Evolutionary conservation across 2,329 filamentous ascomycete genomes (phyloP).

Genomic region (Exserohilum rostratum): DNA sequence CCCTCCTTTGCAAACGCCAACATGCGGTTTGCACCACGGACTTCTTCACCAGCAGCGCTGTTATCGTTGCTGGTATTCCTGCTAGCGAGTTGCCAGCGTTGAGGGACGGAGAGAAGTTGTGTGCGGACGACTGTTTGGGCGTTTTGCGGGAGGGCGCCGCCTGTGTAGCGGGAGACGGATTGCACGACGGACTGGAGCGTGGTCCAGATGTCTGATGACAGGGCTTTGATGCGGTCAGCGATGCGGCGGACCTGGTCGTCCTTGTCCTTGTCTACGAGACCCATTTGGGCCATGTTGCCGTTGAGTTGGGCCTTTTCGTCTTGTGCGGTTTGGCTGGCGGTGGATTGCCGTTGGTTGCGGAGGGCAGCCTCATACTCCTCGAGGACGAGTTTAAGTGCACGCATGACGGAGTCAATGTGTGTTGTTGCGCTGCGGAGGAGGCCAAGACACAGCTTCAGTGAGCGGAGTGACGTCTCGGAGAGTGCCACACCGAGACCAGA

Average conservation of each 20-base stretch:
- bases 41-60: constrained; percentile 48
- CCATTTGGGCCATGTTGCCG: constrained; percentile 24
- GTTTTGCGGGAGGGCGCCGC: constrained; percentile 89
- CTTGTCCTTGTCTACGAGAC: constrained; percentile 27
- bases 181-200: constrained; percentile 78
- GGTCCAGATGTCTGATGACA: constrained; percentile 55
- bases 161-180: constrained; percentile 86
- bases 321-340: constrained; percentile 18
- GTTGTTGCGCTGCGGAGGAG: constrained; percentile 83
- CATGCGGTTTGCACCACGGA: constrained; percentile 72
- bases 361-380: constrained; percentile 74
- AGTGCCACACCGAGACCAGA: constrained; percentile 90
- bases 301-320: constrained; percentile 21
- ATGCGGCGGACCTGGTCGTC: constrained; percentile 63
- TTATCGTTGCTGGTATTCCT: constrained; percentile 49
- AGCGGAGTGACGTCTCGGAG: constrained; percentile 84
- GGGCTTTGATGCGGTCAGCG: constrained; percentile 75
- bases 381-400: constrained; percentile 74
- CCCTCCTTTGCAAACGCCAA: constrained; percentile 88
- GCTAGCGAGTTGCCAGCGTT: constrained; percentile 77
- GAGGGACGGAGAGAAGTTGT: constrained; percentile 83
- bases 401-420: constrained; percentile 77
- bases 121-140: constrained; percentile 80
- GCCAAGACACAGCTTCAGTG: constrained; percentile 80
- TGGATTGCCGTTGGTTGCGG: constrained; percentile 37